Evolutionary conservation across 441 rosid species (phyloP), one percentile per base, ranked within the genome.

Genomic region (Geranium incanum): DNA sequence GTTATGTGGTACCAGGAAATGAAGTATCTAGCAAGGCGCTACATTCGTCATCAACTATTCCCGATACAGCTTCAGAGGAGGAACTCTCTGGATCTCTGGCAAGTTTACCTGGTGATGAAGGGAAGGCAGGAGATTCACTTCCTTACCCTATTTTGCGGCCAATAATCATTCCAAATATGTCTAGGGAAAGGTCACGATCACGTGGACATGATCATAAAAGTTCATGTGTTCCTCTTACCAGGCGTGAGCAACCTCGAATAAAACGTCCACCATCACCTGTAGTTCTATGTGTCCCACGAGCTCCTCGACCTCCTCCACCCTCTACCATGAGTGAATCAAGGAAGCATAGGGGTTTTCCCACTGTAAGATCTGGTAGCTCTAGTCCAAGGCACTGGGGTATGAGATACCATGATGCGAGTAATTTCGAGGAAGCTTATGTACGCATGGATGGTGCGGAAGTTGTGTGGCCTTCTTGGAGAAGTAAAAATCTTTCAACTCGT

Each of bases 301-400:
- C 97, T 75, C 97, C 97, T 36, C 85, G 90, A 59, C 99, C 90
- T 1, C 99, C 99, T 71, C 96, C 97, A 57, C 96, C 97, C 36
- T 92, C 99, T 73, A 92, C 97, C 75, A 95, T 83, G 78, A 89
- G 88, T 57, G 91, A 89, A 72, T 81, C 99, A 52, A 88, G 95
- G 86, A 90, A 90, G 79, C 92, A 86, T 38, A 84, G 97, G 69
- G 97, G 99, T 64, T 87, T 92, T 81, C 93, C 99, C 48, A 88
- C 89, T 74, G 99, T 94, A 79, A 92, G 99, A 80, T 94, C 99
- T 67, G 99, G 99, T 81, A 94, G 99, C 82, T 94, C 99, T 72
- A 94, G 99, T 80, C 99, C 99, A 68, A 87, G 99, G 81, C 92
- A 94, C 69, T 94, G 99, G 99, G 89, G 97, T 77, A 77, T 92